Evolutionary conservation across 2,329 filamentous ascomycete genomes (phyloP), one percentile per base, ranked within the genome.

Genomic region (Chaetomiaceae sp.): DNA sequence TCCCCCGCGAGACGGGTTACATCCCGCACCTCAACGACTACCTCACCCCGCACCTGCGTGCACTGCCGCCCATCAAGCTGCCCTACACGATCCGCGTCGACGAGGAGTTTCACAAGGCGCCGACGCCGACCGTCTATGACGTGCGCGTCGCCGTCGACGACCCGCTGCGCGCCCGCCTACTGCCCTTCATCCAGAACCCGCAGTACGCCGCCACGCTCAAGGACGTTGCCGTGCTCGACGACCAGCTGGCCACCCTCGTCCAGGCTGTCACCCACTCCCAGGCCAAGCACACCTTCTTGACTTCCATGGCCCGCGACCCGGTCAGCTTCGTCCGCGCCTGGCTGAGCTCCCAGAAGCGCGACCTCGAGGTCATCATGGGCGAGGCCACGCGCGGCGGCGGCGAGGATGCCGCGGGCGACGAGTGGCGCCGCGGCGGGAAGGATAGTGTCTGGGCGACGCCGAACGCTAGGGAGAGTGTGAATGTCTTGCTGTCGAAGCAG

Each of bases 51-150:
- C 89, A 97, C 65, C 79, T 96, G 46, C 80, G 76, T 24, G 81
- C 88, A 3, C 76, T 96, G 1, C 81, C 87, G 6, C 89, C 93
- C 0, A 78, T 96, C 60, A 83, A 85, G 59, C 78, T 98, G 27
- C 76, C 82, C 18, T 98, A 96, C 70, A 98, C 90, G 8, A 93
- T 98, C 62, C 88, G 91, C 49, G 86, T 96, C 33, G 93, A 98
- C 64, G 76, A 88, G 59, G 80, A 83, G 8, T 91, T 90, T 60
- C 84, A 91, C 61, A 81, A 80, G 56, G 70, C 81, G 46, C 84
- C 88, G 4, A 73, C 79, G 42, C 83, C 88, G 1, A 96, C 90
- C 6, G 74, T 97, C 57, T 96, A 96, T 70, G 91, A 97, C 65
- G 76, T 98, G 38, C 83, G 83, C 57, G 86, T 98, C 37, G 76